Conservation (phyloP, 169 alveolate species). For the Cryptosporidium canis region DNA sequence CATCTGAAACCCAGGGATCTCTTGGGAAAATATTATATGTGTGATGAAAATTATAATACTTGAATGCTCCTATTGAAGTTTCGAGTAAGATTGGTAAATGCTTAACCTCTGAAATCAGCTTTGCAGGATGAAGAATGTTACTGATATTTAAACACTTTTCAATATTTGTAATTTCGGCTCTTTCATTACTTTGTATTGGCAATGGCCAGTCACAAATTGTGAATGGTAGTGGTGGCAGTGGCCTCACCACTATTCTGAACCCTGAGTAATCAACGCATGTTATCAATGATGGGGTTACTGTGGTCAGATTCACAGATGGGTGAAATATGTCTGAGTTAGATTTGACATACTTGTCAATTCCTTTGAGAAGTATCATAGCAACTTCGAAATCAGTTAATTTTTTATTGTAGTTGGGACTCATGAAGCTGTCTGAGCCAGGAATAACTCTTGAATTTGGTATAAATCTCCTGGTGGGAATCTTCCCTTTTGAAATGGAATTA, state of each 20-base stretch:
- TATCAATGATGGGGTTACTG: conserved; percentile 61
- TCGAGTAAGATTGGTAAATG: conserved; percentile 60
- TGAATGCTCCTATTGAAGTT: conserved; percentile 18
- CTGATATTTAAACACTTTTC: conserved; percentile 56
- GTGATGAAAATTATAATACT: conserved; percentile 52
- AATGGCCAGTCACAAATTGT: conserved; percentile 72
- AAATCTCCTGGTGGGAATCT: not conserved
- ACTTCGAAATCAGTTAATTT: not conserved
- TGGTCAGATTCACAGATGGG: conserved; percentile 28
- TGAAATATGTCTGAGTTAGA: conserved; percentile 25
- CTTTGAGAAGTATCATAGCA: conserved; percentile 15
- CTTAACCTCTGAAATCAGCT: conserved; percentile 14
- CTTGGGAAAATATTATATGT: conserved; percentile 60
- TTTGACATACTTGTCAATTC: conserved; percentile 4
- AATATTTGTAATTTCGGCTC: conserved; percentile 28
- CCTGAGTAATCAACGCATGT: conserved; percentile 73
- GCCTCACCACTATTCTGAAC: conserved; percentile 48
- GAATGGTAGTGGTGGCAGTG: conserved; percentile 51
- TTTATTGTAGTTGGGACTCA: not conserved
- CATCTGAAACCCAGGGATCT: conserved; percentile 67
- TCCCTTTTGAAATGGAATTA: conserved; percentile 38
- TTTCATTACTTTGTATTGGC: conserved; percentile 67
- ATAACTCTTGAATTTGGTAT: conserved; percentile 6
- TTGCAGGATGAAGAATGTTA: conserved; percentile 63
- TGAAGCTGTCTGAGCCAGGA: not conserved